Percentiles rank a stretch among this genome's conserved stretches.
These are phyloP conservation scores for Lunasporangiospora selenospora DNA, from an alignment of 192 early-diverging fungal species.

Conservation along the genomic window DNA sequence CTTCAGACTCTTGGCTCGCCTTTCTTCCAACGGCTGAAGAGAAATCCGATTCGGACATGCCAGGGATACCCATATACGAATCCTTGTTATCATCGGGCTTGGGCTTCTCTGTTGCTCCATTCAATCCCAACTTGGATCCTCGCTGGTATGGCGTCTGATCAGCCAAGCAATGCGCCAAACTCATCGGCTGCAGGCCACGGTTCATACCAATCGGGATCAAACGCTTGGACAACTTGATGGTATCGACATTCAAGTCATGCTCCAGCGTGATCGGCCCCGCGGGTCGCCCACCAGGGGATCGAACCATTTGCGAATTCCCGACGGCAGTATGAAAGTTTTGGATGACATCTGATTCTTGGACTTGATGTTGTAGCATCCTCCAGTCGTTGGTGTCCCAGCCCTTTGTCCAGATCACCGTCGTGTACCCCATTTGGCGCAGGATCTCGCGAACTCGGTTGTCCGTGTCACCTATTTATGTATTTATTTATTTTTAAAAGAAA, in stretches of 20 bases:
- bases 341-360: slow-evolving; percentile 26
- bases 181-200: slow-evolving; percentile 25
- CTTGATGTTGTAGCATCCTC: slow-evolving; percentile 47
- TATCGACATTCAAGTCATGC: slow-evolving; percentile 51
- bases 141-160: slow-evolving; percentile 27
- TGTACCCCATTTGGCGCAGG: slow-evolving; percentile 57
- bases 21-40: too few relatives aligned
- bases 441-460: slow-evolving; percentile 63
- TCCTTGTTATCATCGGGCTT: slow-evolving; percentile 17
- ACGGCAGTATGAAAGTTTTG: slow-evolving; percentile 41
- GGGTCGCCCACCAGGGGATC: slow-evolving; percentile 22
- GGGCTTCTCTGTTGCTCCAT: slow-evolving; percentile 16
- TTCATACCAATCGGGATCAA: slow-evolving; percentile 42
- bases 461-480: slow-evolving; percentile 58
- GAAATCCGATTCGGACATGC: slow-evolving; percentile 36
- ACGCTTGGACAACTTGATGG: slow-evolving; percentile 48
- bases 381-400: slow-evolving; percentile 53
- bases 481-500: too few relatives aligned
- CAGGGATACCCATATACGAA: slow-evolving; percentile 21
- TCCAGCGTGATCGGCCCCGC: slow-evolving; percentile 49
- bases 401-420: slow-evolving; percentile 32
- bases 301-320: slow-evolving; percentile 22
- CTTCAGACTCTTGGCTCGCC: not conserved
- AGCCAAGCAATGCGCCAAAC: slow-evolving; percentile 11
- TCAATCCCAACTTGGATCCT: slow-evolving; percentile 25